Evolutionary conservation across 2,329 filamentous ascomycete genomes (phyloP).

Genomic region (Fusarium protoensiforme): DNA sequence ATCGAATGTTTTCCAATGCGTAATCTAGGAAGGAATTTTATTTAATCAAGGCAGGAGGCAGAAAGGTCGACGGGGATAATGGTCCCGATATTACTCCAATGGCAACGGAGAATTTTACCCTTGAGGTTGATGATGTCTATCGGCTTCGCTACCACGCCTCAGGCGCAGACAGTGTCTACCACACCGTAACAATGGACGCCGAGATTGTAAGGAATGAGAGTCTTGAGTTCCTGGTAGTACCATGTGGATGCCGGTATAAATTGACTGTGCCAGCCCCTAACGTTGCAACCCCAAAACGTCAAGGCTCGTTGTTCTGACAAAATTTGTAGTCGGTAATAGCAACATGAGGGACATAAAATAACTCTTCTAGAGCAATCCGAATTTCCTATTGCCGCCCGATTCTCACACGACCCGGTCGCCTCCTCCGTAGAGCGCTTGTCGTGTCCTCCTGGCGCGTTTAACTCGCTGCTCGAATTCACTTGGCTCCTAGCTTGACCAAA

Average conservation of each 20-base stretch:
- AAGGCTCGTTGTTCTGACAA: not conserved
- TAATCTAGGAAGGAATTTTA: not conserved
- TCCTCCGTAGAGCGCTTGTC: not conserved
- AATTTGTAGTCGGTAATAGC: not conserved
- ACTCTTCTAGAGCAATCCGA: not conserved
- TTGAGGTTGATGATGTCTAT: no score
- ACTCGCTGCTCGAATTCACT: not conserved
- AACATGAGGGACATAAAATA: not conserved
- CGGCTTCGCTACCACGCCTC: not conserved
- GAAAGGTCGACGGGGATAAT: no score
- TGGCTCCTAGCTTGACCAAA: not conserved
- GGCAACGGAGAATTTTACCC: not conserved
- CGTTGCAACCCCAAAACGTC: not conserved
- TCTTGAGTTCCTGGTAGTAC: not conserved
- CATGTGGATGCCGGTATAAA: not conserved
- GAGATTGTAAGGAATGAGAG: not conserved
- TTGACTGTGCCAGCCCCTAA: not conserved
- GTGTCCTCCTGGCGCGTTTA: not conserved
- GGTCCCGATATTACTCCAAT: not conserved
- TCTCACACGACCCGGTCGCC: not conserved
- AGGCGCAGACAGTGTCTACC: no score
- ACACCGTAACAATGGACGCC: not conserved
- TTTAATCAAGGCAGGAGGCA: no score
- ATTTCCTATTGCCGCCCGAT: not conserved
- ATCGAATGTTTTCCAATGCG: not conserved